Base-by-base conservation (phyloP, 148 eudicot species). In the Silene uniflora region DNA sequence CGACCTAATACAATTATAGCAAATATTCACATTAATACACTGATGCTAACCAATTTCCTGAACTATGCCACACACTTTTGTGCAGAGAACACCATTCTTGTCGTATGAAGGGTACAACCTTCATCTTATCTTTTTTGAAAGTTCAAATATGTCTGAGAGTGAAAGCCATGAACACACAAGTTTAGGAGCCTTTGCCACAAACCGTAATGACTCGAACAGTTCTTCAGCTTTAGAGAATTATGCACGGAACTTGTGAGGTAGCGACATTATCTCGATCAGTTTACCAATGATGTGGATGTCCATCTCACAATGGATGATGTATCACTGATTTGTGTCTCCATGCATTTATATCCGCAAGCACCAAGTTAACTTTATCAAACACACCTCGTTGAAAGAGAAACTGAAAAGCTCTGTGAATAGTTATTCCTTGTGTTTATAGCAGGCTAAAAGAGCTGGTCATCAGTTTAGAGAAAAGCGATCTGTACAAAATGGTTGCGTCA, bases 401-500 rank as follows among this genome's bases (percentile, higher is more conserved):
- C 62, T 89, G 83, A 54, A 86, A 88, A 60, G 81, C 74, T 69
- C 79, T 85, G 69, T 80, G 84, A 46, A 23, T 39, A 66, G 47
- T 71, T 66, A 67, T 78, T 22, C 75, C 67, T 52, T 60, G 55
- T 25, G 47, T 42, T 47, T 16, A 10, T 54, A 42, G 66, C 47
- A 27, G 68, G 22, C 5, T 22, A 69, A 23, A 60, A 35, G 64
- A 59, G 62, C 66, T 56, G 19, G 23, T 18, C 75, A 73, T 71
- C 75, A 86, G 69, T 54, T 79, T 79, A 67, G 88, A 79, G 84
- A 88, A 75, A 70, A 83, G 83, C 62, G 60, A 70, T 35, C 32
- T 65, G 75, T 89, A 93, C 80, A 91, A 79, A 74, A n/a, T 74
- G 71, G 88, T 85, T 29, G 97, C 90, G 68, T 76, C 85, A 80